Base-by-base conservation (phyloP, 306 rosid species). In the Inga laurina region DNA sequence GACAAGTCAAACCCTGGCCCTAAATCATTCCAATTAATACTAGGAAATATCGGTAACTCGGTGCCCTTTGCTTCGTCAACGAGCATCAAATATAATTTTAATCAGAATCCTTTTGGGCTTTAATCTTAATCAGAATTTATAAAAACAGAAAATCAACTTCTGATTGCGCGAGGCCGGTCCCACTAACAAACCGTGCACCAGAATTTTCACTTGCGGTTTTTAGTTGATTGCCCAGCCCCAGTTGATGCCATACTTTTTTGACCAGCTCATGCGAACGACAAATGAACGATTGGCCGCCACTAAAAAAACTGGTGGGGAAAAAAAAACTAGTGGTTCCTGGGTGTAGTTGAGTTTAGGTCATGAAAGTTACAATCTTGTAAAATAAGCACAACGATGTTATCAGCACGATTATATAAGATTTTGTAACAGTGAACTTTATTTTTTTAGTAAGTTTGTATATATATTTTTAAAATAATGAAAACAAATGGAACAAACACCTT, bases 1-100 rank as follows among this genome's bases (percentile, higher is more conserved):
- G 57, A 52, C 57, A 52, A 52, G 57, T 52, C 57, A 16, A 49
- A 49, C 18, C 16, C 54, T 4, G 54, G 54, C 19, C 4, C 5
- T 45, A 45, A 45, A 2, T 45, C 12, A 45, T 45, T 8, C 14
- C 49, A 45, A 45, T 45, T 45, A 45, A 2, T 10, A 45, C 21
- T 56, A 21, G 62, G 62, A 64, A 16, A 22, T 51, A 80, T 83
- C 79, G 85, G 83, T 73, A 51, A 68, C 34, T 83, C 79, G 85
- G 78, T 73, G 61, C 69, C 34, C 10, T 44, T 73, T 65, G 73
- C 49, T 73, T 67, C 77, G 87, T 81, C 83, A 87, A 80, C 69
- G n/a, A 65, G 49, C 77, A 76, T 76, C 62, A 61, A 61, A 72
- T 44, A 45, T 22, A 44, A 71, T 10, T 70, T 56, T n/a, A 74